These are phyloP conservation scores for Canavalia gladiata DNA, from an alignment of 306 rosid genomes.

Conservation along the genomic window DNA sequence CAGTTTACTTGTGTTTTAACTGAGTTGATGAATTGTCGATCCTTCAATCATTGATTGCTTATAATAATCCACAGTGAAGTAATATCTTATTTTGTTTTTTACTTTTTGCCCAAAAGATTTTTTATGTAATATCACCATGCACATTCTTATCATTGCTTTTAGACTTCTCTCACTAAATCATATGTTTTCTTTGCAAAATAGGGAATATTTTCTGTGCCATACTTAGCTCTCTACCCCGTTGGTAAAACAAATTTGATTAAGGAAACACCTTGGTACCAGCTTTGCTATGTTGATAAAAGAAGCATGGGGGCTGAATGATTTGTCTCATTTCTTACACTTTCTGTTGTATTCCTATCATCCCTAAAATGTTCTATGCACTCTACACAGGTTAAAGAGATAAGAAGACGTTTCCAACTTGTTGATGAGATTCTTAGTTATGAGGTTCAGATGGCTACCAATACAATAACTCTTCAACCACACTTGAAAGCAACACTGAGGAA, in stretches of 20 bases:
- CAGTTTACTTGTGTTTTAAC: not conserved
- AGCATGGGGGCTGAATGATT: not conserved
- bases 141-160: not conserved
- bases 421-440: constrained; percentile 70
- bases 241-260: not conserved
- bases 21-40: not conserved
- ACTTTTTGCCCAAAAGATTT: not conserved
- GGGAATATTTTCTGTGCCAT: not conserved
- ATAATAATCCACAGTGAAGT: not conserved
- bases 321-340: not conserved
- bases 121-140: not conserved
- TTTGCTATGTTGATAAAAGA: not conserved
- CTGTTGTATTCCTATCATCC: not conserved
- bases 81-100: not conserved
- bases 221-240: not conserved
- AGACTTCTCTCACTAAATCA: not conserved
- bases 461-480: constrained; percentile 71
- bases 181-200: not conserved
- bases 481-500: constrained; percentile 74
- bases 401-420: constrained; percentile 63
- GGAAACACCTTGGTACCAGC: not conserved
- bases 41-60: not conserved
- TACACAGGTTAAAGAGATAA: constrained; percentile 73
- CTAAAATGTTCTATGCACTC: not conserved
- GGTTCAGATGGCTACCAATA: constrained; percentile 83